Evolutionary conservation across 345 rosid genomes (phyloP), one percentile per base, ranked within the genome.

Genomic region (Eucalyptus pumila): DNA sequence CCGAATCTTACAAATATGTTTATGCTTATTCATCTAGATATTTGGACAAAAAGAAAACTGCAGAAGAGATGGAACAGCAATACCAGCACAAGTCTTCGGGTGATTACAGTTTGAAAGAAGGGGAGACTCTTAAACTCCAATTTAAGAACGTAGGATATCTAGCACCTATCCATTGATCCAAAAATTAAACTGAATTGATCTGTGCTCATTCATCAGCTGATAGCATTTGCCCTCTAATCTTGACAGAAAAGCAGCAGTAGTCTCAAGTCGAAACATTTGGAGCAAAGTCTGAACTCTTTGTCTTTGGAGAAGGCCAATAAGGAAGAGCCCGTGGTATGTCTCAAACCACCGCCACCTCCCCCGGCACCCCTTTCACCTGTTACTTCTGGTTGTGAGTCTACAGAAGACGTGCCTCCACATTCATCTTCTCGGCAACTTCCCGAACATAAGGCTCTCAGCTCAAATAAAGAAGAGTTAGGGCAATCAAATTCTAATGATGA

Each of bases 41-140:
- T 88, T 90, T 98, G 93, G 94, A 98, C 95, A 98, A 98, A 92
- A 98, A 98, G 95, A 96, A 94, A 91, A 95, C 99, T 65, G 99
- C 99, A 3, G 99, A 97, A 91, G 99, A 97, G 95, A 98, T 97
- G 99, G 99, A 97, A 89, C 99, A 96, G 88, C 99, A 96, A 89
- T 98, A 93, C 95, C 99, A 97, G 91, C 92, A 91, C 24, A 92
- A 95, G 23, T 95, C 98, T 83, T 89, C 97, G 1, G 95, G 93
- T 14, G 99, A 97, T 93, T 97, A 97, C 94, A 95, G 97, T 92
- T 91, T 98, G 90, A 98, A 96, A 92, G 98, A 98, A 90, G 99
- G 99, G 85, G 99, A 97, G 90, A 96, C 96, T 50, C 93, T 98
- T 52, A 97, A 95, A 83, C 94, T 97, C 88, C 96, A 96, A 87